A percentile compares a stretch with the other conserved stretches of the same genome.
phyloP scores from a whole-genome alignment of 345 rosid species.

The Firmiana major region DNA sequence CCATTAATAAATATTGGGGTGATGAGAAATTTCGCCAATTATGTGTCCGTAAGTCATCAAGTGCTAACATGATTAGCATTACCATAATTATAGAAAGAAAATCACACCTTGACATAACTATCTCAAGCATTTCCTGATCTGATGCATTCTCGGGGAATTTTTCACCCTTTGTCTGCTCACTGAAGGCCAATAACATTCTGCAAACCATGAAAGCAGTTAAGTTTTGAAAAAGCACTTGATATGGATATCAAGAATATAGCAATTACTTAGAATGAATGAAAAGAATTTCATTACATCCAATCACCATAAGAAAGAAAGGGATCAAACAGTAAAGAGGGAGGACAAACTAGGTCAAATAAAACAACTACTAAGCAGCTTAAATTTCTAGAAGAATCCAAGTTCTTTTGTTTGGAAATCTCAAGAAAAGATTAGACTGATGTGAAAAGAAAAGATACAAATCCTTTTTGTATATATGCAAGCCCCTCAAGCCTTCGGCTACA shows the following conservation, averaged over 20 bases:
- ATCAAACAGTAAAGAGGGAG: neutral
- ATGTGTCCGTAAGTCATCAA: neutral
- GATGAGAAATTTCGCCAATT: neutral
- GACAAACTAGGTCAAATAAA: neutral
- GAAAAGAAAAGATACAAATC: neutral
- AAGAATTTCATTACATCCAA: neutral
- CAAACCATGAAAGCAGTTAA: constrained; percentile 22
- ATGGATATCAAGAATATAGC: neutral
- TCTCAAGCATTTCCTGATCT: constrained; percentile 87
- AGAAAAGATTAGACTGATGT: neutral
- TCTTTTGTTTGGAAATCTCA: neutral
- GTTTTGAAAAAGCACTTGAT: neutral
- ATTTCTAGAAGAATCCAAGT: neutral
- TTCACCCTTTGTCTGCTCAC: constrained; percentile 77
- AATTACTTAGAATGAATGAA: neutral
- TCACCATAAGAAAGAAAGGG: neutral
- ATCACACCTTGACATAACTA: constrained; percentile 77
- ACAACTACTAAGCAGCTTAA: neutral
- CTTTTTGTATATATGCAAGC: neutral
- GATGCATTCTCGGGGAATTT: constrained; percentile 71
- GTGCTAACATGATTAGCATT: neutral
- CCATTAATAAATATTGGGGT: neutral
- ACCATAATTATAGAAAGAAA: constrained; percentile 9
- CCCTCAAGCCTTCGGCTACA: neutral
- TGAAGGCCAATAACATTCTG: constrained; percentile 88